Evolutionary conservation across 2,329 filamentous ascomycete genomes (phyloP).

Genomic region (Corynespora cassiicola): DNA sequence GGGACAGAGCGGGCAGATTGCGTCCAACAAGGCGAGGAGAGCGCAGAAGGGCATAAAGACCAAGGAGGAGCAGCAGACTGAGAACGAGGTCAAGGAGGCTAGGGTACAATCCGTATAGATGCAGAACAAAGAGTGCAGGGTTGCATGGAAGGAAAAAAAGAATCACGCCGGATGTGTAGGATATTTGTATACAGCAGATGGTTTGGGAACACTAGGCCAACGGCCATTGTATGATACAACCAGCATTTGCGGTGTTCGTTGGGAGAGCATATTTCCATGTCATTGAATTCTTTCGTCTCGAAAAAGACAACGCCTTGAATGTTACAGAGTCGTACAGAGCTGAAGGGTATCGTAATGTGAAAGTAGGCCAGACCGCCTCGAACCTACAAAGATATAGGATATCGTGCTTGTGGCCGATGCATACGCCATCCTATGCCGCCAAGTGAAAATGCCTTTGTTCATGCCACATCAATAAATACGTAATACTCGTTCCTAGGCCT

Average conservation of each 20-base stretch:
- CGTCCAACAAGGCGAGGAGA: conserved; percentile 33
- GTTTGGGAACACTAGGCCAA: too few relatives aligned
- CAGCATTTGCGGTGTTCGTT: conserved; percentile 6
- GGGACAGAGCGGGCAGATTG: conserved; percentile 33
- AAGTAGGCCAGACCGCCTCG: background rate
- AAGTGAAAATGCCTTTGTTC: conserved; percentile 18
- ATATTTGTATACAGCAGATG: conserved; percentile 3
- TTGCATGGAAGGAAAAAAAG: background rate
- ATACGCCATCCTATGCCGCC: conserved; percentile 32
- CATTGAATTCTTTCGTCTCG: too few relatives aligned
- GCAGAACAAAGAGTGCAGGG: conserved; percentile 3
- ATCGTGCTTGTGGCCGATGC: conserved; percentile 30
- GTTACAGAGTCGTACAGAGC: conserved; percentile 20
- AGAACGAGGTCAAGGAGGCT: conserved; percentile 28
- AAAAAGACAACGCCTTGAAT: too few relatives aligned
- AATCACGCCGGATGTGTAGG: too few relatives aligned
- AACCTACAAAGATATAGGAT: conserved; percentile 35
- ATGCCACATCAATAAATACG: conserved; percentile 8
- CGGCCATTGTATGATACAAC: conserved; percentile 13
- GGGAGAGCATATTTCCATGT: conserved; percentile 2
- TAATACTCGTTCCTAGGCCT: conserved; percentile 23
- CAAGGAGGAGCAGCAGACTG: conserved; percentile 29
- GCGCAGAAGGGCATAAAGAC: conserved; percentile 28
- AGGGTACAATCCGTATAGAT: conserved; percentile 25
- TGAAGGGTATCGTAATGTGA: conserved; percentile 28